phyloP scores from a whole-genome alignment of 2,329 filamentous ascomycete species.

The Fusarium sp. region DNA sequence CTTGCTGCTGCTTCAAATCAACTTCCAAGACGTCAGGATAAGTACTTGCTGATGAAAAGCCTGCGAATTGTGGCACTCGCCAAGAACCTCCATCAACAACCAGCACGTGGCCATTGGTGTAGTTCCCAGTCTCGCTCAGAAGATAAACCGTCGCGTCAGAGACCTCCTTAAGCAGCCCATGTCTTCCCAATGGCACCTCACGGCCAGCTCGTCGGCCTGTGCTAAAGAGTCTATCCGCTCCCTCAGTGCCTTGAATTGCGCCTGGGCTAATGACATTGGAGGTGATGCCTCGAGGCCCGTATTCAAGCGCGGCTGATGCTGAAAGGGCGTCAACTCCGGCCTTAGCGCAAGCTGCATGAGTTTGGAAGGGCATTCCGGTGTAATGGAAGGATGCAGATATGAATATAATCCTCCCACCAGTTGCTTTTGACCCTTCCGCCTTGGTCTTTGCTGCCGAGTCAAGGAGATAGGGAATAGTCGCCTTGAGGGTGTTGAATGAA shows the following conservation, averaged over 20 bases:
- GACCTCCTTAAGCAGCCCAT: constrained; percentile 5
- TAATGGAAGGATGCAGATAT: constrained; percentile 22
- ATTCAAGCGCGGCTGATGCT: not conserved
- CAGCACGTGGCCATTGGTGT: constrained; percentile 9
- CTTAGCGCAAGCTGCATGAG: constrained; percentile 8
- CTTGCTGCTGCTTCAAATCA: too few species aligned
- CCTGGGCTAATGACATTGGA: constrained; percentile 18
- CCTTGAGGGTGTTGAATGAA: constrained; percentile 14
- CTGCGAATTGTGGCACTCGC: too few species aligned
- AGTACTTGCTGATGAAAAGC: too few species aligned
- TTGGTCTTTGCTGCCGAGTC: constrained; percentile 7
- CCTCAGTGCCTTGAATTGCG: constrained; percentile 1
- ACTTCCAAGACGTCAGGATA: too few species aligned
- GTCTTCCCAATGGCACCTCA: constrained; percentile 9
- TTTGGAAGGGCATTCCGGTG: constrained; percentile 16
- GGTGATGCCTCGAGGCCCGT: constrained; percentile 13
- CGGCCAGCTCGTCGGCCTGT: not conserved
- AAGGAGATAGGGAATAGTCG: not conserved
- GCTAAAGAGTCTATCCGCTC: constrained; percentile 3
- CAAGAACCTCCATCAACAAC: not conserved
- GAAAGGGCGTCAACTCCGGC: constrained; percentile 17
- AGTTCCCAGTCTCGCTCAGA: constrained; percentile 12
- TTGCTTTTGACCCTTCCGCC: not conserved
- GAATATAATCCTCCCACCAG: constrained; percentile 15
- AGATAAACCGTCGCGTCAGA: constrained; percentile 18